Evolutionary conservation across 768 basidiomycete genomes (phyloP).

Genomic region (Mycena chlorophos): DNA sequence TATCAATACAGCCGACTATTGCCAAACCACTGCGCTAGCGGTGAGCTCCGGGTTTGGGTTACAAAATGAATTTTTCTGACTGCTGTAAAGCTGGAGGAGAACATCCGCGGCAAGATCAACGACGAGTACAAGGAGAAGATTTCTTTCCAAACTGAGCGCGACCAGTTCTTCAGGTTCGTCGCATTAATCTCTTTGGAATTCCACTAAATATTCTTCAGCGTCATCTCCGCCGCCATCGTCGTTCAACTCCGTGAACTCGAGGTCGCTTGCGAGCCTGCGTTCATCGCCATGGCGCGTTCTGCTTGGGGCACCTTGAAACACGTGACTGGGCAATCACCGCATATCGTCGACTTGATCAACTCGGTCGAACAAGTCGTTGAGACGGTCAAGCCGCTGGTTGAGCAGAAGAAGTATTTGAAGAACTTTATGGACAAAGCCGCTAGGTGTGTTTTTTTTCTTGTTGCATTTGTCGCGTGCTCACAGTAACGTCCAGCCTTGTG

Average conservation of each 20-base stretch:
- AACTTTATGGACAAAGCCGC: slow-evolving; percentile 94
- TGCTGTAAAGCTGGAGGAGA: slow-evolving; percentile 78
- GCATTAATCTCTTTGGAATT: not conserved
- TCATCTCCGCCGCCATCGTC: slow-evolving; percentile 81
- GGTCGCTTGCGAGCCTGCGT: slow-evolving; percentile 73
- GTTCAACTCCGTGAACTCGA: slow-evolving; percentile 85
- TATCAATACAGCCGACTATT: slow-evolving; percentile 98
- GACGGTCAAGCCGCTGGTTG: slow-evolving; percentile 74
- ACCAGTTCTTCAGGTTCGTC: slow-evolving; percentile 82
- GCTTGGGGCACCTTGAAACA: slow-evolving; percentile 79
- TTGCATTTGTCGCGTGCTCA: not conserved
- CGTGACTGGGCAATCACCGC: slow-evolving; percentile 85
- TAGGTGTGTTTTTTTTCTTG: slow-evolving; percentile 52
- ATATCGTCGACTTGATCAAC: slow-evolving; percentile 73
- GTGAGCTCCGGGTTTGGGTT: slow-evolving; percentile 37
- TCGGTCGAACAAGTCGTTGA: slow-evolving; percentile 77
- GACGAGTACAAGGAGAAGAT: slow-evolving; percentile 77
- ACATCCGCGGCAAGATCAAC: slow-evolving; percentile 79
- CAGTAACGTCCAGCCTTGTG: slow-evolving; percentile 57
- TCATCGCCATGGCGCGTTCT: slow-evolving; percentile 72
- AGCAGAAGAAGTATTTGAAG: slow-evolving; percentile 92
- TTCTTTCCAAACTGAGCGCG: slow-evolving; percentile 80
- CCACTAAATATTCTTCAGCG: slow-evolving; percentile 43
- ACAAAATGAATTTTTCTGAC: not conserved
- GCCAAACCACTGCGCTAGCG: slow-evolving; percentile 87